Base-by-base conservation (phyloP, 2,329 filamentous ascomycete species). In the Hypoxylon sp. region DNA sequence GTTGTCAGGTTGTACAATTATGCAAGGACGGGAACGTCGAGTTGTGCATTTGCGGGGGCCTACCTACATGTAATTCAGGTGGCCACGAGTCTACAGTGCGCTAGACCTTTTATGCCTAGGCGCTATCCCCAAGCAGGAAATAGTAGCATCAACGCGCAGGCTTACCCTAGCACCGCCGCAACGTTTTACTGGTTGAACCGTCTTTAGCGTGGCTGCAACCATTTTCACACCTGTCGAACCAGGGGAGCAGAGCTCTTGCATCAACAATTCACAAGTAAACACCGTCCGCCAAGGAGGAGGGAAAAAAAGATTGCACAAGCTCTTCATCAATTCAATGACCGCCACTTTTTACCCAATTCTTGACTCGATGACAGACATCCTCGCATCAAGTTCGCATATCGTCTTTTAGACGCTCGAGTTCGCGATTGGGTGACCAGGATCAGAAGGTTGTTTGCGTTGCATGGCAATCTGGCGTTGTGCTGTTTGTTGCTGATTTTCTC, bases 231-330 rank as follows among this genome's bases (percentile, higher is more conserved):
- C 56, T 71, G 65, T 68, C 68, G 62, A 52, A 62, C 39, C 11
- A 13, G 39, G 57, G 50, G 48, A 52, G n/a, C 55, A 55, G 42
- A 46, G 29, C 35, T 55, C 55, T 60, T 59, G 61, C 57, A 67
- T 72, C 70, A 72, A 72, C 70, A 72, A 58, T 72, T 72, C 68
- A 72, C 53, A 72, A 69, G 70, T 72, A 69, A 71, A 72, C 70
- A 72, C 48, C 29, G 35, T 6, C 42, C 37, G 51, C 54, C 58
- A 65, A 64, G 46, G 2, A 50, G 37, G 17, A 57, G 37, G 55
- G 27, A 62, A 58, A 68, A 70, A 66, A 60, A 29, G 37, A 61
- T 48, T 58, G 39, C 65, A 68, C 32, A 69, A 61, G 29, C 39
- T 19, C 57, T 61, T 68, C 46, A 64, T 56, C 57, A 51, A 54